Evolutionary conservation across 139 green algal species (phyloP).

Genomic region (Chloropicon primus): DNA sequence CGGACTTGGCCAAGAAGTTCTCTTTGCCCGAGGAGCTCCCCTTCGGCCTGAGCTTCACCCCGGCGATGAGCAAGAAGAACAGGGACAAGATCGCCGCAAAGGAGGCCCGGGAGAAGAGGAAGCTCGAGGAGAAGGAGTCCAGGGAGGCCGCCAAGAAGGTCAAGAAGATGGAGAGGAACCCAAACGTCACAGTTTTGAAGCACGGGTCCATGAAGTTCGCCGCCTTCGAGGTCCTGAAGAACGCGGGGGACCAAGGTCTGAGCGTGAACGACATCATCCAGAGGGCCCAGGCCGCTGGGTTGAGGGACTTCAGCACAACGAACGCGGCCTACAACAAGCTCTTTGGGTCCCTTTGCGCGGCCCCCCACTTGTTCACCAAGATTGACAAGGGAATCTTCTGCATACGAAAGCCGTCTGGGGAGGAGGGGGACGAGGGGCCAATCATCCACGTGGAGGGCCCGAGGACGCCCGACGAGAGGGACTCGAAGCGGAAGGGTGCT

Average conservation of each 20-base stretch:
- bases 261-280: not conserved
- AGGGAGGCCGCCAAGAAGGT: not conserved
- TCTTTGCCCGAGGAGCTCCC: not conserved
- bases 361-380: not conserved
- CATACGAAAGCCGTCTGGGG: not conserved
- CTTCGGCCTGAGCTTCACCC: not conserved
- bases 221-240: not conserved
- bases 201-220: not conserved
- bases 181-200: not conserved
- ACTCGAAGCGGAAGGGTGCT: not conserved
- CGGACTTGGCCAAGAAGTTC: not conserved
- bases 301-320: not conserved
- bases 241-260: not conserved
- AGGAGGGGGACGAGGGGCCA: not conserved
- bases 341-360: not conserved
- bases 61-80: not conserved
- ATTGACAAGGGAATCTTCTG: not conserved
- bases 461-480: not conserved
- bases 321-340: not conserved
- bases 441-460: not conserved
- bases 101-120: not conserved
- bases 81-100: not conserved
- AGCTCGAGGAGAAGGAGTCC: not conserved
- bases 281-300: not conserved
- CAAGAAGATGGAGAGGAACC: not conserved